Evolutionary conservation across 352 stramenopile species (phyloP).

Genomic region (Phytophthora lateralis): DNA sequence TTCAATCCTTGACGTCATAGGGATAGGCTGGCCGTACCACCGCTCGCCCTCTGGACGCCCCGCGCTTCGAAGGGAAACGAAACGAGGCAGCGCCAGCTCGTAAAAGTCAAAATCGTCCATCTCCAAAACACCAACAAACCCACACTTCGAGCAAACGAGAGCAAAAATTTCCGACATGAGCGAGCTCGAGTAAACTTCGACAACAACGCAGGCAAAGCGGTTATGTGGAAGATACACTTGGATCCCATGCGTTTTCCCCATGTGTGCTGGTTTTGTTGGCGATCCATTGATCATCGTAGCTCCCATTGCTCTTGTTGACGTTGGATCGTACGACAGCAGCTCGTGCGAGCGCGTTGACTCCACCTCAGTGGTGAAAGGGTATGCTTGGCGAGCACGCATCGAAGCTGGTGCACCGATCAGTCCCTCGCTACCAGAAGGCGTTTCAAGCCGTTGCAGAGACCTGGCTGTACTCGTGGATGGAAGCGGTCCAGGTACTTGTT

Average conservation of each 20-base stretch:
- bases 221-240: slow-evolving; percentile 89
- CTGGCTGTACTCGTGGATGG: slow-evolving; percentile 58
- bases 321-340: slow-evolving; percentile 59
- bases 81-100: slow-evolving; percentile 79
- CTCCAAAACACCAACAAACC: slow-evolving; percentile 74
- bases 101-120: slow-evolving; percentile 87
- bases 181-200: slow-evolving; percentile 63
- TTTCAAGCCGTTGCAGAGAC: slow-evolving; percentile 74
- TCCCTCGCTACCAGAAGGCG: slow-evolving; percentile 50
- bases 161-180: slow-evolving; percentile 79
- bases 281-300: slow-evolving; percentile 45
- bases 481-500: slow-evolving; percentile 45
- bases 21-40: slow-evolving; percentile 81
- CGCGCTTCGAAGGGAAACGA: slow-evolving; percentile 85
- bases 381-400: slow-evolving; percentile 57
- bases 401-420: slow-evolving; percentile 38
- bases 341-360: slow-evolving; percentile 67
- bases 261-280: slow-evolving; percentile 47
- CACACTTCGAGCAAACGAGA: slow-evolving; percentile 75
- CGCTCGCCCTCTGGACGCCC: slow-evolving; percentile 81
- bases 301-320: slow-evolving; percentile 63
- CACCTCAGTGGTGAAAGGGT: slow-evolving; percentile 44
- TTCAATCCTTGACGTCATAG: slow-evolving; percentile 64
- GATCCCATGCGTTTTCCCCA: slow-evolving; percentile 47
- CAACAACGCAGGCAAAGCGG: slow-evolving; percentile 79